Percentiles rank a stretch among this genome's conserved stretches.
Evolutionary conservation across 768 basidiomycete genomes (phyloP).

Genomic region (Lactarius psammicola): DNA sequence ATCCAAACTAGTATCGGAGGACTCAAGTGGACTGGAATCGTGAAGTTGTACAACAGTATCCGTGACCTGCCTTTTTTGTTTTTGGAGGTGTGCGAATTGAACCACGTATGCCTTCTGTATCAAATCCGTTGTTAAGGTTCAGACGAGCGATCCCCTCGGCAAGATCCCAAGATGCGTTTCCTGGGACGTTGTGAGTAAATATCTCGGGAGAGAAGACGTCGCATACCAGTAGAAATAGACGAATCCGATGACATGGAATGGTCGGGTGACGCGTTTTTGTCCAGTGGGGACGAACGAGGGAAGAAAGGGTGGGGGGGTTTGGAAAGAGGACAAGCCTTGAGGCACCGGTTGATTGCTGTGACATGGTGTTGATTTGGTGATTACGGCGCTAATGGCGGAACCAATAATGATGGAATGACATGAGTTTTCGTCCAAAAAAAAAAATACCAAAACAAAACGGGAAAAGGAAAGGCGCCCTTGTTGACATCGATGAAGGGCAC

Average conservation of each 20-base stretch:
- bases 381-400: conserved; percentile 29
- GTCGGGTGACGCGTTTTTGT: conserved; percentile 33
- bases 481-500: conserved; percentile 16
- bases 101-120: conserved; percentile 39
- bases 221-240: conserved; percentile 40
- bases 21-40: conserved; percentile 70
- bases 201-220: conserved; percentile 63
- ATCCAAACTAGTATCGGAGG: conserved; percentile 66
- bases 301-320: conserved; percentile 27
- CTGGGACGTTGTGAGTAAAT: conserved; percentile 56
- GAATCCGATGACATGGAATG: conserved; percentile 35
- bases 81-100: conserved; percentile 68
- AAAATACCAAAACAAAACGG: too few species aligned
- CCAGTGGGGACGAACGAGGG: conserved; percentile 24
- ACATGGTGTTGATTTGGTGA: conserved; percentile 29
- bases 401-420: conserved; percentile 17
- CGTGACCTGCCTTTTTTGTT: conserved; percentile 53
- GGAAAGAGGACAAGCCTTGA: conserved; percentile 27
- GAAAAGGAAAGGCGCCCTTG: conserved; percentile 1
- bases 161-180: conserved; percentile 56
- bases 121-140: conserved; percentile 58
- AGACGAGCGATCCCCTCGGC: conserved; percentile 71
- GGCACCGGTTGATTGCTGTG: conserved; percentile 29
- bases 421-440: conserved; percentile 19
- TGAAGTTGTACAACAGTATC: conserved; percentile 54